phyloP scores from a whole-genome alignment of 345 rosid genomes.

The Noccaea bulbosa region DNA sequence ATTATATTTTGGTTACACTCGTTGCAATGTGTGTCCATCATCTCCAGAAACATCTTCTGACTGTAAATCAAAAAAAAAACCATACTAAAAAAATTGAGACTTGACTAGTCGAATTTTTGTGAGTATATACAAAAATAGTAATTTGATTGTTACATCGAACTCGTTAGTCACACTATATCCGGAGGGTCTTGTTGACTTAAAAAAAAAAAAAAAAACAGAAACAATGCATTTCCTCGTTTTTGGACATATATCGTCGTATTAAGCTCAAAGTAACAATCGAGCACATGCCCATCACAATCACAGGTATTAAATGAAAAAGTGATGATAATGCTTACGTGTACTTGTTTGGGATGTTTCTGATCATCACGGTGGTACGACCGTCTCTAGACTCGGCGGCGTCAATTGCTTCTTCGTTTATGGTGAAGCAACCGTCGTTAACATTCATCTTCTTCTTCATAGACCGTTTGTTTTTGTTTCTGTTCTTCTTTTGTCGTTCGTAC shows the following conservation, averaged over 20 bases:
- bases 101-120: conserved; percentile 26
- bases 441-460: conserved; percentile 50
- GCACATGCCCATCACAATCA: conserved; percentile 33
- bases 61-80: conserved; percentile 40
- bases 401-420: conserved; percentile 54
- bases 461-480: background rate
- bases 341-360: conserved; percentile 97
- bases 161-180: conserved; percentile 8
- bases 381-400: conserved; percentile 53
- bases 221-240: conserved; percentile 33
- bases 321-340: conserved; percentile 58
- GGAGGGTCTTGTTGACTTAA: conserved; percentile 38
- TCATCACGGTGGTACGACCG: conserved; percentile 87
- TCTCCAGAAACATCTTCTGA: conserved; percentile 66
- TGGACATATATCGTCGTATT: background rate
- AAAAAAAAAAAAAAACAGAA: conserved; percentile 22
- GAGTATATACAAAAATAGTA: conserved; percentile 29
- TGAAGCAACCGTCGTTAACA: conserved; percentile 56
- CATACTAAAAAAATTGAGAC: conserved; percentile 6
- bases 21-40: conserved; percentile 91
- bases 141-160: conserved; percentile 5
- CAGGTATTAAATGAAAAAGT: conserved; percentile 1
- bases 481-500: conserved; percentile 43
- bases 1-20: conserved; percentile 80
- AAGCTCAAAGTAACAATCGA: too few relatives aligned